Evolutionary conservation across 2,329 filamentous ascomycete species (phyloP), one percentile per base, ranked within the genome.

Genomic region (Colletotrichum spinosum): DNA sequence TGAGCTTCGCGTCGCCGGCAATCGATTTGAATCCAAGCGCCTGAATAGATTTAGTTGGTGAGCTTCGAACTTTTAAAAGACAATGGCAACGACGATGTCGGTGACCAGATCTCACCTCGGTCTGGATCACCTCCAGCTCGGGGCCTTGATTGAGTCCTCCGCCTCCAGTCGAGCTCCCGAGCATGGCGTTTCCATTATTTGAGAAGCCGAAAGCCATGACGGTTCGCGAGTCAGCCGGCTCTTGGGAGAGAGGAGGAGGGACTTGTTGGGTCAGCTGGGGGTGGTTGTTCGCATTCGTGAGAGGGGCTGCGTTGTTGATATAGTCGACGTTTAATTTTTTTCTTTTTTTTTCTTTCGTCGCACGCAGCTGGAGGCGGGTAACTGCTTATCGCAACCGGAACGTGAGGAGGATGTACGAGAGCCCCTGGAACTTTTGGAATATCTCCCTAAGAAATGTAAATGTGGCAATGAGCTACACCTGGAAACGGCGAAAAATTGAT

Each of bases 11-110:
- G 72, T 97, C 93, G 72, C 92, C 90, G 60, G 90, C 88, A 49
- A 97, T 80, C 55, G 92, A 88, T 70, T 91, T 86, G 78, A 99
- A 98, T 6, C 93, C 93, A 53, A 99, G 82, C 70, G 86, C 86
- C 92, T 86, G 56, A 45, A 54, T 51, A 46, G 68, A 57, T 68
- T 70, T 60, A 71, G 72, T 63, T 71, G 60, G 44, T 56, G 58
- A 55, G 44, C 49, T 9, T 49, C 57, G 59, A 35, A 55, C 53
- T 55, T 46, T 38, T 15, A 45, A 56, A 15, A 37, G 49, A 49
- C 25, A 55, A 34, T 53, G 63, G 54, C 56, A 68, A 63, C 63
- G 66, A 68, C 63, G 63, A 52, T 66, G 63, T 66, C 59, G 63
- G 63, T 63, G 63, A 57, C 63, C 63, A 63, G 56, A 59, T 73